phyloP scores from a whole-genome alignment of 2,329 filamentous ascomycete genomes.

The Colletotrichum spaethianum region DNA sequence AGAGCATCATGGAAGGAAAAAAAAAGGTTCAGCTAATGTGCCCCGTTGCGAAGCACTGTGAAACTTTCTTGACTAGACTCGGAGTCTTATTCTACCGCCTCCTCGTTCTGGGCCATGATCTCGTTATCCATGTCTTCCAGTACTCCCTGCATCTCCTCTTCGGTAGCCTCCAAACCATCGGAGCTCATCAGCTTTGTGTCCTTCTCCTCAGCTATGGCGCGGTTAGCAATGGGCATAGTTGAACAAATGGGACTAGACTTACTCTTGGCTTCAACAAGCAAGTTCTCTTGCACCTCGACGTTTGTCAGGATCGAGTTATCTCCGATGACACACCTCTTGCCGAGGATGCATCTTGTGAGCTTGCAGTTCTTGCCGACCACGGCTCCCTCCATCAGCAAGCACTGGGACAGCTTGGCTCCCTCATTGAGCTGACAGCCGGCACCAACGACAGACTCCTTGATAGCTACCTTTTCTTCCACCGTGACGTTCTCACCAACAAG shows the following conservation, averaged over 20 bases:
- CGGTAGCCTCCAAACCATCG: conserved; percentile 74
- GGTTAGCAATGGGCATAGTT: conserved; percentile 44
- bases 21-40: not conserved
- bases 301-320: conserved; percentile 85
- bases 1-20: conserved; percentile 13
- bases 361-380: conserved; percentile 87
- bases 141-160: conserved; percentile 72
- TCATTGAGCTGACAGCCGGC: conserved; percentile 88
- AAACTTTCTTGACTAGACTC: conserved; percentile 15
- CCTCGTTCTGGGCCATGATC: conserved; percentile 46
- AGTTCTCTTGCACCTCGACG: conserved; percentile 93
- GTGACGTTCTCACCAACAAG: conserved; percentile 91
- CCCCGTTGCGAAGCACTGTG: not conserved
- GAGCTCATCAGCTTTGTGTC: conserved; percentile 78
- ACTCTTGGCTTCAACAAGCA: conserved; percentile 86
- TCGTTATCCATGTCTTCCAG: conserved; percentile 60
- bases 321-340: conserved; percentile 85
- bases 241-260: conserved; percentile 53
- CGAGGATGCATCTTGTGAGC: conserved; percentile 89
- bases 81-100: conserved; percentile 31
- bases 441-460: conserved; percentile 93
- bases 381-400: conserved; percentile 92
- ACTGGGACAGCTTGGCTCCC: conserved; percentile 89
- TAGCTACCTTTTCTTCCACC: conserved; percentile 89
- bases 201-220: conserved; percentile 72